These are phyloP conservation scores for Tolypocladium paradoxum DNA, from an alignment of 2,329 filamentous ascomycete species.

Conservation along the genomic window DNA sequence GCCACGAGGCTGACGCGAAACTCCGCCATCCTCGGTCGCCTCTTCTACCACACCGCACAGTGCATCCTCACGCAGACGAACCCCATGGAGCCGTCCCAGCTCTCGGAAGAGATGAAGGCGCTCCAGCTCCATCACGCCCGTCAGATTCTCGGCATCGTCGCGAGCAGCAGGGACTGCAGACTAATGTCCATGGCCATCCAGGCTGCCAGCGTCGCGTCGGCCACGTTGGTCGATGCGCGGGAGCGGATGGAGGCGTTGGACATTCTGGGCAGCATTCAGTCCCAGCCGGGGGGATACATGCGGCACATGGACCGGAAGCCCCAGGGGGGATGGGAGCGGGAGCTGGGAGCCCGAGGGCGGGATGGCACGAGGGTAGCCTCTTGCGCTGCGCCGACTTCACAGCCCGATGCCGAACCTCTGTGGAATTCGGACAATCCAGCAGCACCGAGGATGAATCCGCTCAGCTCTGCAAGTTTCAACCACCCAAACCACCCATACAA, in stretches of 20 bases:
- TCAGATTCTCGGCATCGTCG: slow-evolving; percentile 81
- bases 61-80: slow-evolving; percentile 72
- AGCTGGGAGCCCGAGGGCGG: neutral
- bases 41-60: slow-evolving; percentile 85
- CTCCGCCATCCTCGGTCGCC: slow-evolving; percentile 60
- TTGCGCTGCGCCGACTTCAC: no score
- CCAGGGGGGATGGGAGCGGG: slow-evolving; percentile 65
- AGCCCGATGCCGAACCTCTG: no score
- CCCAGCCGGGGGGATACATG: slow-evolving; percentile 70
- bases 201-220: slow-evolving; percentile 66
- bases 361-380: neutral
- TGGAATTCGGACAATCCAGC: no score
- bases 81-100: slow-evolving; percentile 51
- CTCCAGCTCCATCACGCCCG: slow-evolving; percentile 66
- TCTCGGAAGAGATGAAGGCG: slow-evolving; percentile 55
- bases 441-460: slow-evolving; percentile 45
- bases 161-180: slow-evolving; percentile 71
- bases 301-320: slow-evolving; percentile 62
- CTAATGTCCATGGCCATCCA: slow-evolving; percentile 71
- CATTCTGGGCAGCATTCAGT: slow-evolving; percentile 65
- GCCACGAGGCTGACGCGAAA: neutral
- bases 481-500: slow-evolving; percentile 74
- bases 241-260: slow-evolving; percentile 74
- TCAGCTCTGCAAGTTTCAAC: slow-evolving; percentile 66
- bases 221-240: slow-evolving; percentile 53